These are phyloP conservation scores for Monosiga brevicollis DNA, from an alignment of 78 protist species.

Conservation along the genomic window DNA sequence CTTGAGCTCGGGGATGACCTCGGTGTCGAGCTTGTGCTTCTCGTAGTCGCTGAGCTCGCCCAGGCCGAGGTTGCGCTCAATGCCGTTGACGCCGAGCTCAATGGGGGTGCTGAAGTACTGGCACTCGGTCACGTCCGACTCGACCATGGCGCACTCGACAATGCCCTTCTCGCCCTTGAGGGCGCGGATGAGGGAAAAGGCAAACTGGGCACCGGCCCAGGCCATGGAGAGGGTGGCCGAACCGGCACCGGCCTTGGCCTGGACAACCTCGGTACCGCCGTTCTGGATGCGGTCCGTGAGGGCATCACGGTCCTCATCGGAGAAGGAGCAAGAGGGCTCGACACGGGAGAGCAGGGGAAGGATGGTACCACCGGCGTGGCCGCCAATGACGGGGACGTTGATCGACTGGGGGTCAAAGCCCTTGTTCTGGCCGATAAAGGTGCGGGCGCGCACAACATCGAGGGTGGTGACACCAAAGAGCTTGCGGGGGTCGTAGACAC, in stretches of 20 bases:
- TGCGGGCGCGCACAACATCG: slow-evolving; percentile 66
- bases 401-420: slow-evolving; percentile 7
- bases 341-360: slow-evolving; percentile 67
- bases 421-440: slow-evolving; percentile 45
- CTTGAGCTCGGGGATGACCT: neutral
- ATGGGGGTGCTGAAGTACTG: slow-evolving; percentile 55
- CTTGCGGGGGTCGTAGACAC: slow-evolving; percentile 33
- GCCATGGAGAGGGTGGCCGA: slow-evolving; percentile 89
- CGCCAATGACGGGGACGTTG: slow-evolving; percentile 72
- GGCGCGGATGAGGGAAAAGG: slow-evolving; percentile 26
- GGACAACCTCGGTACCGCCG: slow-evolving; percentile 74
- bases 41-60: slow-evolving; percentile 33
- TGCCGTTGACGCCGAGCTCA: slow-evolving; percentile 56
- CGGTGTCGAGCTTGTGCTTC: slow-evolving; percentile 21
- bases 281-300: slow-evolving; percentile 56
- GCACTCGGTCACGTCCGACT: slow-evolving; percentile 26
- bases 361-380: slow-evolving; percentile 76
- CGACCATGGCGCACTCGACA: slow-evolving; percentile 58
- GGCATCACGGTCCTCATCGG: neutral
- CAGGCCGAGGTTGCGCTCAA: slow-evolving; percentile 34
- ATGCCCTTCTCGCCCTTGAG: slow-evolving; percentile 42
- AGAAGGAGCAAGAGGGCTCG: neutral
- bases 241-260: slow-evolving; percentile 73
- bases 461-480: slow-evolving; percentile 73
- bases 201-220: slow-evolving; percentile 67